Conservation (phyloP, 2,329 filamentous ascomycete species). For the Ophidiomyces ophidiicola region DNA sequence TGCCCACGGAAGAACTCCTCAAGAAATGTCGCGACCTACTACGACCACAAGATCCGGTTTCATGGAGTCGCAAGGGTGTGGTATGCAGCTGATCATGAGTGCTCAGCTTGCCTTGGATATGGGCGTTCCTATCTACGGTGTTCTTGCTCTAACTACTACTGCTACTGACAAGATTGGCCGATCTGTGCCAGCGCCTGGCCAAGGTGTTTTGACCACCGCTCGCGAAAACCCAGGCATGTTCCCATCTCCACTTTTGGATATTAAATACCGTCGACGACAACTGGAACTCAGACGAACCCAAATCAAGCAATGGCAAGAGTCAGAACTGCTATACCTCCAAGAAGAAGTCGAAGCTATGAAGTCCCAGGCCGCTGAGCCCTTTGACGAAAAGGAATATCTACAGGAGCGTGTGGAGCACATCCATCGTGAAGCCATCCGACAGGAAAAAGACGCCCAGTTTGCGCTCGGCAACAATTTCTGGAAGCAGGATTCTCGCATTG, state of each 20-base stretch:
- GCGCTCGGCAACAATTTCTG: constrained; percentile 98
- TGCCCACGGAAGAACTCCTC: constrained; percentile 82
- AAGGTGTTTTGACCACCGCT: constrained; percentile 91
- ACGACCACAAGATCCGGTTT: constrained; percentile 96
- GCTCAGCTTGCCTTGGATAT: constrained; percentile 92
- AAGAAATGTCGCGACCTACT: constrained; percentile 95
- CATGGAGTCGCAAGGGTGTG: constrained; percentile 98
- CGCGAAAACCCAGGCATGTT: constrained; percentile 84
- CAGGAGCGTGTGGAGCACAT: constrained; percentile 77
- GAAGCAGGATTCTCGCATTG: constrained; percentile 88
- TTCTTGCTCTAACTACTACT: constrained; percentile 84
- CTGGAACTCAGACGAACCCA: constrained; percentile 86
- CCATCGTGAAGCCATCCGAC: constrained; percentile 71
- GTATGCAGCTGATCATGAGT: constrained; percentile 98
- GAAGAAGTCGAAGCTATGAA: constrained; percentile 90
- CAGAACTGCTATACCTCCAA: constrained; percentile 81
- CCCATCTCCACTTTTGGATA: constrained; percentile 88
- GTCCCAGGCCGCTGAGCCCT: constrained; percentile 54
- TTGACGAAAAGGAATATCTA: constrained; percentile 74
- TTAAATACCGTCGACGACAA: constrained; percentile 93
- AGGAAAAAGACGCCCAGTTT: constrained; percentile 84
- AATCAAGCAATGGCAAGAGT: constrained; percentile 94
- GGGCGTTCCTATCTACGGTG: constrained; percentile 95
- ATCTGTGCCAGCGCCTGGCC: constrained; percentile 88
- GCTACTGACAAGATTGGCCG: constrained; percentile 98